Evolutionary conservation across 2,329 filamentous ascomycete species (phyloP).

Genomic region (Penicillium expansum): DNA sequence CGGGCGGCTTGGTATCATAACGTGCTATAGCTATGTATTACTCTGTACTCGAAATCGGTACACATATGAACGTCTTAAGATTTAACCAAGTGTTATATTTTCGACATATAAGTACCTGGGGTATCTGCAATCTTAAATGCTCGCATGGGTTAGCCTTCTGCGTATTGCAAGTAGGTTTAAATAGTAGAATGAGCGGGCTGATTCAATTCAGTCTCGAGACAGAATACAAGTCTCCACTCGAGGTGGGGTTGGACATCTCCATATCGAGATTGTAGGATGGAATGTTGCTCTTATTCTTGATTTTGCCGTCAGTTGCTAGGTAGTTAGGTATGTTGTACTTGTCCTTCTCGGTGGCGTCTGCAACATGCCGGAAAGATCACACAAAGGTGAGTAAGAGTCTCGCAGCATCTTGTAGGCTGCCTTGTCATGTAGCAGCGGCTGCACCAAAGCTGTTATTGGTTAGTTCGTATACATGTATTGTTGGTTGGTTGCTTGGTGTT

Average conservation of each 20-base stretch:
- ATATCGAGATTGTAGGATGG: background rate
- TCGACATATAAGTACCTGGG: background rate
- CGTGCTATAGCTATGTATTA: background rate
- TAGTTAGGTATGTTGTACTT: too few relatives aligned
- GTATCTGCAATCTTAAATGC: background rate
- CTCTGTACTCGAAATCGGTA: background rate
- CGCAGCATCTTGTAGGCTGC: background rate
- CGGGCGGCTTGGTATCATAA: background rate
- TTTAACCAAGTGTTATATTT: background rate
- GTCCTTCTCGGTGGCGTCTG: background rate
- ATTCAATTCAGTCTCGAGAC: background rate
- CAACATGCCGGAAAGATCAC: background rate
- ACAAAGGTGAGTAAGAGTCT: background rate
- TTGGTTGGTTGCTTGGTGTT: background rate
- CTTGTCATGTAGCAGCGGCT: background rate
- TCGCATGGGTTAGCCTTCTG: background rate
- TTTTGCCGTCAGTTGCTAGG: background rate
- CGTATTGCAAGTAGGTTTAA: background rate
- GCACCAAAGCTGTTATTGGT: background rate
- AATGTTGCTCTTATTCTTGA: background rate
- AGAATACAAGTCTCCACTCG: background rate
- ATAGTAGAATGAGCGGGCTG: background rate
- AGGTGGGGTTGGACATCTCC: background rate
- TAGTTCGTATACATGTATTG: background rate
- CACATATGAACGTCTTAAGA: too few relatives aligned